These are phyloP conservation scores for Tuber borchii DNA, from an alignment of 495 filamentous ascomycete genomes.

Conservation along the genomic window DNA sequence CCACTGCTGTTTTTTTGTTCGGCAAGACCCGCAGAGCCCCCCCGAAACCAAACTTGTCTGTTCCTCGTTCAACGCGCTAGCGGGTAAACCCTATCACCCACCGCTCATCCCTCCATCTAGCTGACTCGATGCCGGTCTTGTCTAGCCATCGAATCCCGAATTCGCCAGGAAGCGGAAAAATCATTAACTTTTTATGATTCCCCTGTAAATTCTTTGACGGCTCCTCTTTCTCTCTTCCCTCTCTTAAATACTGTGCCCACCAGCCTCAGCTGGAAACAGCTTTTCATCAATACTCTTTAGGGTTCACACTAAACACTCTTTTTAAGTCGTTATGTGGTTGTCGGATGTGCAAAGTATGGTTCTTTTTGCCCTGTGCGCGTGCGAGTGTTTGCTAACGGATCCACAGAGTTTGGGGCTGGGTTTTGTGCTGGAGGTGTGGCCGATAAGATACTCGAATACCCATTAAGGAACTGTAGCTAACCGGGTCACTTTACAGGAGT, in stretches of 20 bases:
- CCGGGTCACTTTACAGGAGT: slow-evolving; percentile 53
- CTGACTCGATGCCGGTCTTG: neutral
- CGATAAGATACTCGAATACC: neutral
- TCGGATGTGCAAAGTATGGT: slow-evolving; percentile 82
- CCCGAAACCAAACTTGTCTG: neutral
- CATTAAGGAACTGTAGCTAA: slow-evolving; percentile 16
- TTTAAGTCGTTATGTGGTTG: slow-evolving; percentile 67
- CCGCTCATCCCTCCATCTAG: slow-evolving; percentile 5
- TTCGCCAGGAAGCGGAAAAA: neutral
- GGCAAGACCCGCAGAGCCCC: neutral
- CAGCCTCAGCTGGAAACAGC: neutral
- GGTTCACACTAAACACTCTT: neutral
- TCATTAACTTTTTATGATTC: slow-evolving; percentile 4
- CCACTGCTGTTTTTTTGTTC: neutral
- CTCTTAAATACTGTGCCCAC: neutral
- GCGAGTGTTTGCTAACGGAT: slow-evolving; percentile 37
- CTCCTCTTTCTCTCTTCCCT: neutral
- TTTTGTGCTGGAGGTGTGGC: slow-evolving; percentile 79
- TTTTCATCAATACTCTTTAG: neutral
- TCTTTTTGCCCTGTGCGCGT: neutral
- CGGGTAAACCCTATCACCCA: neutral
- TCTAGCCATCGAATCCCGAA: neutral
- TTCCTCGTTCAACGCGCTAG: neutral
- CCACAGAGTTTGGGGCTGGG: slow-evolving; percentile 80
- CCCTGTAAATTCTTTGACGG: slow-evolving; percentile 8